phyloP scores from a whole-genome alignment of 2,329 filamentous ascomycete genomes.

The Verticillium isaacii region DNA sequence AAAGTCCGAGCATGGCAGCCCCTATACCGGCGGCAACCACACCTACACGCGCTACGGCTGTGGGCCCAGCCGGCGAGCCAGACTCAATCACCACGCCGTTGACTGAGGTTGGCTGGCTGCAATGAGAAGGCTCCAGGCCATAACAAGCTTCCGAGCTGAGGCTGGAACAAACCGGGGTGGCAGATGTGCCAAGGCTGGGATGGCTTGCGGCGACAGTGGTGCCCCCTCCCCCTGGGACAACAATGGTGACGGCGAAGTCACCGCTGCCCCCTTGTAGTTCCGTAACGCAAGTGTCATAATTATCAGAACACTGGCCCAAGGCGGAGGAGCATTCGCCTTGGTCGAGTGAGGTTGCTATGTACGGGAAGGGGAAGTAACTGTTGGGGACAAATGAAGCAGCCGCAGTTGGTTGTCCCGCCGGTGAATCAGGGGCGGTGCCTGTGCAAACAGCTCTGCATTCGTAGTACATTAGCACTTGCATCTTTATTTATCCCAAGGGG shows the following conservation, averaged over 20 bases:
- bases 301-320: constrained; percentile 44
- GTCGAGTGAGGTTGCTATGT: constrained; percentile 50
- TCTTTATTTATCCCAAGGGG: not conserved
- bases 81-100: constrained; percentile 14
- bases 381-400: constrained; percentile 50
- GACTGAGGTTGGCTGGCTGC: constrained; percentile 18
- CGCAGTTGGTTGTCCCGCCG: constrained; percentile 29
- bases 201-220: constrained; percentile 43
- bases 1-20: constrained; percentile 6
- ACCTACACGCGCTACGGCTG: constrained; percentile 3
- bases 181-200: constrained; percentile 36
- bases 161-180: constrained; percentile 51
- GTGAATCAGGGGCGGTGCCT: constrained; percentile 42
- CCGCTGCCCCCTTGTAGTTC: constrained; percentile 36
- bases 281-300: constrained; percentile 49
- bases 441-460: constrained; percentile 46
- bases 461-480: constrained; percentile 2
- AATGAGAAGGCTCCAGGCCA: constrained; percentile 34
- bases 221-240: constrained; percentile 47
- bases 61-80: constrained; percentile 6
- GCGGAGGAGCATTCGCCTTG: constrained; percentile 47
- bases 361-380: constrained; percentile 56
- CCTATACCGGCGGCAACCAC: constrained; percentile 11
- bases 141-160: constrained; percentile 49
- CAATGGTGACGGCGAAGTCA: constrained; percentile 49